phyloP scores from a whole-genome alignment of 306 rosid species.

The Spatholobus suberectus region DNA sequence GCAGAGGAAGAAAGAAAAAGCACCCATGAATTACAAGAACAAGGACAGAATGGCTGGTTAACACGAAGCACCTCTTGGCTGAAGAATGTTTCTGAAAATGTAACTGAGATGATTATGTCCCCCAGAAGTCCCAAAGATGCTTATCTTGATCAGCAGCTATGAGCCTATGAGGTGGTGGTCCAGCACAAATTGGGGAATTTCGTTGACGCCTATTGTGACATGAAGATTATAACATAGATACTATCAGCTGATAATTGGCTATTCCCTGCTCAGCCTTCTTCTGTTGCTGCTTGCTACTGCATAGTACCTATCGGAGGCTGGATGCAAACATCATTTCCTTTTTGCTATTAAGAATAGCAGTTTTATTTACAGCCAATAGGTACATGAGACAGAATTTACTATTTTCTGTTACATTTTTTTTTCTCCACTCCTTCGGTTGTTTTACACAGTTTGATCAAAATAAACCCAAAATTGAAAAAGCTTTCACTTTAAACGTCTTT shows the following conservation, averaged over 20 bases:
- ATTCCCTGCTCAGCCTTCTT: slow-evolving; percentile 5
- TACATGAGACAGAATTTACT: slow-evolving; percentile 21
- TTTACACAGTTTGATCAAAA: neutral
- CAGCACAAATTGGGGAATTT: slow-evolving; percentile 18
- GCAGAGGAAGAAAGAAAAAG: slow-evolving; percentile 79
- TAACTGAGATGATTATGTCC: slow-evolving; percentile 51
- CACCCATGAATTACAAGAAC: slow-evolving; percentile 58
- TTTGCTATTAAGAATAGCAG: slow-evolving; percentile 13
- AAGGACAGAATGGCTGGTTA: slow-evolving; percentile 71
- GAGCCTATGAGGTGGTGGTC: slow-evolving; percentile 50
- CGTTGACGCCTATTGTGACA: neutral
- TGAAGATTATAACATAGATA: slow-evolving; percentile 21
- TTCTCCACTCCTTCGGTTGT: neutral
- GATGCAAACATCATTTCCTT: slow-evolving; percentile 20
- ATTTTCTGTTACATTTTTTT: neutral
- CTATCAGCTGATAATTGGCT: slow-evolving; percentile 14
- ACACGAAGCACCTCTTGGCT: slow-evolving; percentile 88
- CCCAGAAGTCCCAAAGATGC: slow-evolving; percentile 70
- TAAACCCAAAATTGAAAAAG: neutral
- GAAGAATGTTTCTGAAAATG: slow-evolving; percentile 71
- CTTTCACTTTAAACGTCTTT: neutral
- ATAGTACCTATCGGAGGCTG: slow-evolving; percentile 7
- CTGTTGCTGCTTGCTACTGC: slow-evolving; percentile 14
- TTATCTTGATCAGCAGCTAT: slow-evolving; percentile 86
- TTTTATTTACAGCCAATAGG: neutral